A percentile compares a stretch with the other conserved stretches of the same genome.
Evolutionary conservation across 306 rosid species (phyloP).

Genomic region (Quercus suber): DNA sequence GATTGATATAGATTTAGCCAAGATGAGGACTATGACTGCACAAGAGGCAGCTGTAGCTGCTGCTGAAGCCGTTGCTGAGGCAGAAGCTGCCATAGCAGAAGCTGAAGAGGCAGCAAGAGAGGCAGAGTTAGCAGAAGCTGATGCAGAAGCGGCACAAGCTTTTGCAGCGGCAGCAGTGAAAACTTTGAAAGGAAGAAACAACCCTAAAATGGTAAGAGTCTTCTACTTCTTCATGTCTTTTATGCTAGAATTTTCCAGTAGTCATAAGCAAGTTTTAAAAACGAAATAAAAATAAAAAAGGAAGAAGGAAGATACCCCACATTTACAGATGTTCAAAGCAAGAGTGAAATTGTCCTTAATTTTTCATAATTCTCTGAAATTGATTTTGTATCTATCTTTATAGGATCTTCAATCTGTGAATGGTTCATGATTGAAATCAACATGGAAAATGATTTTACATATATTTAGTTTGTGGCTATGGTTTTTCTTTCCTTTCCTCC

Average conservation of each 20-base stretch:
- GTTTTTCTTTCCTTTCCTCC: background rate
- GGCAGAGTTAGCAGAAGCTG: slow-evolving; percentile 96
- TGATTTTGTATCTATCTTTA: background rate
- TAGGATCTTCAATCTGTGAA: background rate
- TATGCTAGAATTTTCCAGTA: background rate
- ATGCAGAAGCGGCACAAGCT: slow-evolving; percentile 80
- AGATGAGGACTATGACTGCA: slow-evolving; percentile 73
- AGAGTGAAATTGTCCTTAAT: background rate
- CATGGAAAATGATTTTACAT: slow-evolving; percentile 15
- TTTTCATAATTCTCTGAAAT: slow-evolving; percentile 1
- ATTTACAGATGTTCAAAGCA: background rate
- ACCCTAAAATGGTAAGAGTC: slow-evolving; percentile 64
- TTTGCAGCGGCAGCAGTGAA: slow-evolving; percentile 76
- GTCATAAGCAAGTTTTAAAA: background rate
- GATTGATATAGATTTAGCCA: slow-evolving; percentile 71
- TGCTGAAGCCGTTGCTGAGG: slow-evolving; percentile 86
- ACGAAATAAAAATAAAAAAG: background rate
- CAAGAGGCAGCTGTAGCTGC: slow-evolving; percentile 82
- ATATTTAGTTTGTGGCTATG: background rate
- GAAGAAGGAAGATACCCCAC: no score
- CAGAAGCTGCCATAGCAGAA: slow-evolving; percentile 85
- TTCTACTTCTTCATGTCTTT: background rate
- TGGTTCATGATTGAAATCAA: slow-evolving; percentile 1
- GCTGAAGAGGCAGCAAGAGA: slow-evolving; percentile 91
- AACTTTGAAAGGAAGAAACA: slow-evolving; percentile 55